A percentile compares a stretch with the other conserved stretches of the same genome.
Evolutionary conservation across 1,284 basidiomycete species (phyloP).

Genomic region (Cerrena zonata): DNA sequence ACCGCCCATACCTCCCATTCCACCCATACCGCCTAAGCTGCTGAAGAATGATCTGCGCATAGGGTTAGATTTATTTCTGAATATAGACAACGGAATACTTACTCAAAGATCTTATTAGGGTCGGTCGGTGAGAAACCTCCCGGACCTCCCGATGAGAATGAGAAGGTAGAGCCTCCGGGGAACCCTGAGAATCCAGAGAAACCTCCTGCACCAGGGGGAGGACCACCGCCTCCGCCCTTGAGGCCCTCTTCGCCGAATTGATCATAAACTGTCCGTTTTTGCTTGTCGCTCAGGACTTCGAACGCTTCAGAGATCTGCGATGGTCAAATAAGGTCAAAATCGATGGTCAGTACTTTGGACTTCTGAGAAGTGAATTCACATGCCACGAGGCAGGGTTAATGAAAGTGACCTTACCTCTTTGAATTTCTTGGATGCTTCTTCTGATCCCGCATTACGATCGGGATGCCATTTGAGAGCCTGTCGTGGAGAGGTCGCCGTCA

Average conservation of each 20-base stretch:
- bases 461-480: slow-evolving; percentile 64
- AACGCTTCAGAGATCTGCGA: slow-evolving; percentile 89
- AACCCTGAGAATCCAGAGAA: slow-evolving; percentile 45
- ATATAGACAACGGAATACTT: too few relatives aligned
- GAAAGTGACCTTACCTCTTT: slow-evolving; percentile 62
- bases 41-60: slow-evolving; percentile 53
- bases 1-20: slow-evolving; percentile 39
- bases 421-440: slow-evolving; percentile 85
- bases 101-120: slow-evolving; percentile 90
- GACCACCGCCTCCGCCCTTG: slow-evolving; percentile 58
- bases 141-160: slow-evolving; percentile 49
- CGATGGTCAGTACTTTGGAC: background rate
- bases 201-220: slow-evolving; percentile 43
- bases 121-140: slow-evolving; percentile 72
- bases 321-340: slow-evolving; percentile 4
- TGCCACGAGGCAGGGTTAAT: background rate
- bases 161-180: slow-evolving; percentile 44
- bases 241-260: slow-evolving; percentile 95
- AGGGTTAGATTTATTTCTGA: slow-evolving; percentile 18
- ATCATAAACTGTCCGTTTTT: slow-evolving; percentile 91
- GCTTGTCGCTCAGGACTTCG: slow-evolving; percentile 89
- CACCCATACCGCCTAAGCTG: slow-evolving; percentile 55
- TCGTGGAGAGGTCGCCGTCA: slow-evolving; percentile 1
- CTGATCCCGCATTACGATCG: slow-evolving; percentile 77
- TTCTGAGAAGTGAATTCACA: background rate